Conservation (phyloP, 306 rosid species). For the Acacia acuminata region DNA sequence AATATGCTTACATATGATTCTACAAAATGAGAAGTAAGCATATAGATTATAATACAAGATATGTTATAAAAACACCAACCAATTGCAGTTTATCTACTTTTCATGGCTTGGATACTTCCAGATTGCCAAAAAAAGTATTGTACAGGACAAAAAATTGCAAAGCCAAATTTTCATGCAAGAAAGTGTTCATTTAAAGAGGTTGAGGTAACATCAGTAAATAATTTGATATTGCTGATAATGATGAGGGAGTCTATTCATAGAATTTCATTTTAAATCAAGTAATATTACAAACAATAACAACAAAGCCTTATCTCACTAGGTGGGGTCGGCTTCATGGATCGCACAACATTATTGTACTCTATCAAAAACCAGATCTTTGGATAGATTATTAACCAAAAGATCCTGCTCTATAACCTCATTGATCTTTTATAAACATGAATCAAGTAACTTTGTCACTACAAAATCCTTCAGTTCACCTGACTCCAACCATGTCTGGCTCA, state of each 20-base stretch:
- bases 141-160: conserved; percentile 5
- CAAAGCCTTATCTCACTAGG: no score
- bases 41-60: conserved; percentile 3
- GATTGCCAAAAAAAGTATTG: not conserved
- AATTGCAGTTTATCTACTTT: not conserved
- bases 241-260: conserved; percentile 22
- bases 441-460: conserved; percentile 4
- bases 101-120: conserved; percentile 8
- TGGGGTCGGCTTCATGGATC: no score
- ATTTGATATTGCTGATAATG: conserved; percentile 22
- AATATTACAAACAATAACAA: not conserved
- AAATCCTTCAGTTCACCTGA: conserved; percentile 59
- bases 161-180: conserved; percentile 10
- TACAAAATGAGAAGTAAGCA: conserved; percentile 18
- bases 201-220: not conserved
- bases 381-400: no score
- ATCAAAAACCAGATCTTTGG: no score
- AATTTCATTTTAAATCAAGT: conserved; percentile 15
- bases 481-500: conserved; percentile 97
- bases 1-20: conserved; percentile 1
- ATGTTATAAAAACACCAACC: conserved; percentile 5
- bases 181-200: conserved; percentile 4
- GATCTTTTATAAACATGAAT: no score
- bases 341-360: no score
- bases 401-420: no score